Evolutionary conservation across 1,139 yeast species (phyloP), one percentile per base, ranked within the genome.

Genomic region (Geotrichum fermentans): DNA sequence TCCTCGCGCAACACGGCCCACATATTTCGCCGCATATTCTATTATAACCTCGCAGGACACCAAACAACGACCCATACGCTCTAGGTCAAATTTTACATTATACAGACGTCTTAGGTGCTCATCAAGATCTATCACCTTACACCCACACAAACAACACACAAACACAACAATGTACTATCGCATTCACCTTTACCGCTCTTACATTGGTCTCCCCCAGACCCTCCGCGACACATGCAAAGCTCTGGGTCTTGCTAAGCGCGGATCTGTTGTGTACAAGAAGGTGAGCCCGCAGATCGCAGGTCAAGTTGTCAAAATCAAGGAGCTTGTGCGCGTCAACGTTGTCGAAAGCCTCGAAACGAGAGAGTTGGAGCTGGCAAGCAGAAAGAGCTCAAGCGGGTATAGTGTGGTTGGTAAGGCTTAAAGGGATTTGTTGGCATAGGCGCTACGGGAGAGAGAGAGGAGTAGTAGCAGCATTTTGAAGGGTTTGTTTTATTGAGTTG

Each of bases 231-330:
- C 89, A 21, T 78, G 88, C 42, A 69, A 74, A 52, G 77, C 88
- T 3, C 73, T 92, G 54, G 97, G 97, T 0, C 78, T 92, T 52
- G 77, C 74, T 50, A 82, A 77, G 61, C 79, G 94, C 60, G 85
- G 89, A 50, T 82, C 83, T 41, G 77, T 82, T 1, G 82, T 81
- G 4, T 90, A 83, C 69, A 89, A 82, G 60, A 71, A 72, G 44
- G 89, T 87, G 10, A 75, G 83, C 21, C 89, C 94, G 18, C 77
- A 83, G 35, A 78, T 84, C 51, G 97, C 97, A 5, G 96, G 95
- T 64, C 82, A 83, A 71, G 75, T 92, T 52, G 79, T 88, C 44
- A 74, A 78, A 53, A 87, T 92, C 49, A 92, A 92, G 67, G 97
- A 92, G 66, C 73, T 92, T 51, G 92, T 92, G n/a, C 78, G 78